Conservation (phyloP, 2,329 filamentous ascomycete species). For the Aspergillus tamarii region DNA sequence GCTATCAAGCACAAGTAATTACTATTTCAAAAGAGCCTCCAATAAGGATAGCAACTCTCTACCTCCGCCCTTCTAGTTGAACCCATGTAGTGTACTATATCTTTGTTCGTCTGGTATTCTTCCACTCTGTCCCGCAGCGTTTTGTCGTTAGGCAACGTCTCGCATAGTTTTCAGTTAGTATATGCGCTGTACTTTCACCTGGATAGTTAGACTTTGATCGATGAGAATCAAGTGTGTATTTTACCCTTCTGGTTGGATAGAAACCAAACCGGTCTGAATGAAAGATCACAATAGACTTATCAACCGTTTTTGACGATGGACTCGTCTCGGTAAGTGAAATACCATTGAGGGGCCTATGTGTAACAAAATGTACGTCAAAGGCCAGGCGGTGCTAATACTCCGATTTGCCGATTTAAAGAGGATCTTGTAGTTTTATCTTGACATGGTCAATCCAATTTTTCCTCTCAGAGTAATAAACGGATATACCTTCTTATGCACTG, state of each 20-base stretch:
- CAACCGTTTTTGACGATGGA: too few relatives aligned
- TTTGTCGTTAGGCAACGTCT: not conserved
- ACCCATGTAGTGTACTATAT: not conserved
- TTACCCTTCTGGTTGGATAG: not conserved
- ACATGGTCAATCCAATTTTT: not conserved
- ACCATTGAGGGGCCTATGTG: too few relatives aligned
- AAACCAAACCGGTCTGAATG: too few relatives aligned
- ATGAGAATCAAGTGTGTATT: not conserved
- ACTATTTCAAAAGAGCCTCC: not conserved
- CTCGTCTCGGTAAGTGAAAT: too few relatives aligned
- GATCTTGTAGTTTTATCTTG: not conserved
- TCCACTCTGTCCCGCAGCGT: not conserved
- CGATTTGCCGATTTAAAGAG: too few relatives aligned
- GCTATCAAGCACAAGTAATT: not conserved
- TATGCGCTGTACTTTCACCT: not conserved
- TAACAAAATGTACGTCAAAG: too few relatives aligned
- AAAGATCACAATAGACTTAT: too few relatives aligned
- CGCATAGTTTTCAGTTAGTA: not conserved
- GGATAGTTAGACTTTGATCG: not conserved
- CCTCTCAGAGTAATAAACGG: not conserved
- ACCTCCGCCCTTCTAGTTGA: not conserved
- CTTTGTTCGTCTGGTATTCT: not conserved
- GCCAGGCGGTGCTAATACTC: too few relatives aligned
- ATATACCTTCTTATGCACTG: not conserved
- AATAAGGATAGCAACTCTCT: not conserved